Base-by-base conservation (phyloP, 164 flowering plant genomes). In the Chloranthus sessilifolius region DNA sequence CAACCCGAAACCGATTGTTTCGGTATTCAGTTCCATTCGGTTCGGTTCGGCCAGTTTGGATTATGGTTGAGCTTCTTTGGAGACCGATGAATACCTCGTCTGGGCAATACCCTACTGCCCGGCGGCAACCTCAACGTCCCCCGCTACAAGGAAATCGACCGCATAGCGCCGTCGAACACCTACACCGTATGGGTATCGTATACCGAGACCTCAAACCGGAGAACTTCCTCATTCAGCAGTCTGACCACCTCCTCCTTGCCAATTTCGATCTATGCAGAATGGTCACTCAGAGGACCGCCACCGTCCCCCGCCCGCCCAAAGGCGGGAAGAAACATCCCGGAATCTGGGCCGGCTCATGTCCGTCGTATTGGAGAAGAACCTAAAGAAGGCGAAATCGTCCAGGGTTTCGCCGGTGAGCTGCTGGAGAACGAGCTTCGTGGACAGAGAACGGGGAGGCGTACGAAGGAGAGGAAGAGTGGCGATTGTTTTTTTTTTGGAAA, bases 121-220 rank as follows among this genome's bases (percentile, higher is more conserved):
- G 99, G 95, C 35, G 92, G 94, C 20, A 95, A 88, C 56, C 90
- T 92, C 25, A 88, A 86, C 59, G 82, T 63, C 35, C 94, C 88
- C 70, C 96, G 96, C 7, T 50, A 80, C 71, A 70, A 55, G 15
- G 88, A 77, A 33, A 63, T 45, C 61, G 90, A 88, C 64, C 73
- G 69, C 31, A 74, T 77, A 10, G 74, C 30, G 89, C 90, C 4
- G 61, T 85, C 24, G 88, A 85, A 53, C 68, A 77, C 63, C 74
- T 85, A 23, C 95, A 85, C 65, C 56, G 69, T 73, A 52, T 73
- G 71, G 81, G 79, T 20, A 70, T 86, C 41, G 71, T 79, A 23
- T 85, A 83, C 54, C 85, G 90, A 17, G 95, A 83, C 64, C 74
- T 85, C 12, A 85, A 86, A 64, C 95, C 95, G 0, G 95, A 85